Percentiles rank a stretch among this genome's conserved stretches.
Evolutionary conservation across 148 eudicot genomes (phyloP).

Genomic region (Spergularia marina): DNA sequence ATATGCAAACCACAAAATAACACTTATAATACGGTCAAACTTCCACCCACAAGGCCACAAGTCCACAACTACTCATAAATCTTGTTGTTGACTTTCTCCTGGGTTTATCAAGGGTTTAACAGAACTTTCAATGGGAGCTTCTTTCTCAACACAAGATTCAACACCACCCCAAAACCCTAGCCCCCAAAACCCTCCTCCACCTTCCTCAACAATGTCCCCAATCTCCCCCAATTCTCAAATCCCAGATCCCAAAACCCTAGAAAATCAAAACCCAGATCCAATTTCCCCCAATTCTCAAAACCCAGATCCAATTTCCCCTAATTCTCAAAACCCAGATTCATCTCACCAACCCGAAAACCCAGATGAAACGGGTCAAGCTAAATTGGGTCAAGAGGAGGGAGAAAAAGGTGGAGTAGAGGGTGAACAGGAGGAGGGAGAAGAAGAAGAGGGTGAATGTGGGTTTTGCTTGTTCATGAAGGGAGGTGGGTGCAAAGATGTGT

Average conservation of each 20-base stretch:
- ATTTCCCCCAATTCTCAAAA: constrained; percentile 13
- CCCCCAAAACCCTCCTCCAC: neutral
- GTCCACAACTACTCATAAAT: neutral
- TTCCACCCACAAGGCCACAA: too few relatives aligned
- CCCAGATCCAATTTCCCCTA: constrained; percentile 26
- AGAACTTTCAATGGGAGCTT: constrained; percentile 16
- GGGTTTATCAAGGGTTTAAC: constrained; percentile 34
- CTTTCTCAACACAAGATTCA: constrained; percentile 7
- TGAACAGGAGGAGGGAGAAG: constrained; percentile 37
- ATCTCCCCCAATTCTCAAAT: constrained; percentile 25
- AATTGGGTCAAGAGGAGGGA: neutral
- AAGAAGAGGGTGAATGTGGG: constrained; percentile 59
- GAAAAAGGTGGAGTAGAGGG: constrained; percentile 18
- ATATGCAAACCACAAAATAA: too few relatives aligned
- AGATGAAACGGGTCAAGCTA: constrained; percentile 19
- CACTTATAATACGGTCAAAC: neutral
- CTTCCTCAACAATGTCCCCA: constrained; percentile 20
- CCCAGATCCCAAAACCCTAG: constrained; percentile 33
- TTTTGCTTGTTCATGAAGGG: constrained; percentile 70
- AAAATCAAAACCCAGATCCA: constrained; percentile 30
- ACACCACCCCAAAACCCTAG: constrained; percentile 28
- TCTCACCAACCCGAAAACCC: constrained; percentile 20
- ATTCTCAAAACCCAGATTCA: constrained; percentile 21
- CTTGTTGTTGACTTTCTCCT: neutral
- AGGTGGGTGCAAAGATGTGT: constrained; percentile 58